These are phyloP conservation scores for Penicillium corylophilum DNA, from an alignment of 2,329 filamentous ascomycete genomes.

Conservation along the genomic window DNA sequence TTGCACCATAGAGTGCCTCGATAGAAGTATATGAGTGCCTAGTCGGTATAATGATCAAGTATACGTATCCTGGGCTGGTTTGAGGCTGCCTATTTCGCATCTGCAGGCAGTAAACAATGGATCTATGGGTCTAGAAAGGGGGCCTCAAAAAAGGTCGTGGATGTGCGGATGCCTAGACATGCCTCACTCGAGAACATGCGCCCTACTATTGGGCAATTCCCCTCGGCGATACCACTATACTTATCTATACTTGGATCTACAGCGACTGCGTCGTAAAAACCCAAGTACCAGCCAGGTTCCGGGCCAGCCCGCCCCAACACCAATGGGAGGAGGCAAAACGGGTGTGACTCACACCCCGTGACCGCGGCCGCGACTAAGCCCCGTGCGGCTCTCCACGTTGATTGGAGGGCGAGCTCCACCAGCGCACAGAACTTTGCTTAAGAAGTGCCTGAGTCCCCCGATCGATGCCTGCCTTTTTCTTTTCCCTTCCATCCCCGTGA, in stretches of 20 bases:
- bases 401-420: constrained; percentile 23
- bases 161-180: neutral
- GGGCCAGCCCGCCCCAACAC: constrained; percentile 4
- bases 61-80: neutral
- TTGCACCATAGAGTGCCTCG: neutral
- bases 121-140: neutral
- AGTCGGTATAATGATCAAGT: neutral
- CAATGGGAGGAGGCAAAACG: constrained; percentile 23
- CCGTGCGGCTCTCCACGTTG: constrained; percentile 10
- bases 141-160: neutral
- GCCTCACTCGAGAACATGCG: neutral
- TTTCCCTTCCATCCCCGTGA: constrained; percentile 18
- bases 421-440: constrained; percentile 26
- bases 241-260: neutral
- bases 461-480: constrained; percentile 36
- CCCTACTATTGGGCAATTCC: neutral
- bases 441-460: constrained; percentile 42
- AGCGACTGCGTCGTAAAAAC: neutral
- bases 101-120: neutral
- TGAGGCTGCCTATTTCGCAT: neutral
- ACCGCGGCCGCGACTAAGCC: constrained; percentile 18
- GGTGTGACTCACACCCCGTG: constrained; percentile 42
- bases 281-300: neutral
- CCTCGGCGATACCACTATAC: neutral
- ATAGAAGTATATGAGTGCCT: neutral